phyloP scores from a whole-genome alignment of 495 filamentous ascomycete species.

The Chaetomium cochliodes region DNA sequence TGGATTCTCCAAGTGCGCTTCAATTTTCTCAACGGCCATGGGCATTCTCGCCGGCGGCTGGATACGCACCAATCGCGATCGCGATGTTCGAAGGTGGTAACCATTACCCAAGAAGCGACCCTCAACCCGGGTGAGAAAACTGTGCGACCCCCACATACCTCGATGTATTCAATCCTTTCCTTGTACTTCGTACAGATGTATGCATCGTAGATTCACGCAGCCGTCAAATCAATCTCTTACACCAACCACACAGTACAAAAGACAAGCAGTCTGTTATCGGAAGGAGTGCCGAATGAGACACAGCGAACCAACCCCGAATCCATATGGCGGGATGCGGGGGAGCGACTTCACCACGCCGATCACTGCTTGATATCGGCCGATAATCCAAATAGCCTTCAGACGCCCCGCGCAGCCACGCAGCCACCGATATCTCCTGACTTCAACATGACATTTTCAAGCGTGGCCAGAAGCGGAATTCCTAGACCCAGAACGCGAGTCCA shows the following conservation, averaged over 20 bases:
- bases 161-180: neutral
- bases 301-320: neutral
- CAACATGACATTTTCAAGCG: neutral
- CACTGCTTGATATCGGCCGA: slow-evolving; percentile 2
- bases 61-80: neutral
- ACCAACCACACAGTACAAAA: neutral
- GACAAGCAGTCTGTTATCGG: neutral
- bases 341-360: neutral
- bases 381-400: neutral
- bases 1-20: neutral
- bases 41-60: neutral
- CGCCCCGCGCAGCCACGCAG: neutral
- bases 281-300: neutral
- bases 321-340: slow-evolving; percentile 2
- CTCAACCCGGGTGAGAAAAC: neutral
- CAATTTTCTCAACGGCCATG: neutral
- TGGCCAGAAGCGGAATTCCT: neutral
- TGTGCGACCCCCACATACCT: neutral
- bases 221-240: neutral
- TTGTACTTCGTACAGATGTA: no score
- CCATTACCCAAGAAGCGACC: slow-evolving; percentile 3
- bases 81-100: neutral
- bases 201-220: slow-evolving; percentile 10
- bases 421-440: neutral
- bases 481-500: neutral